Percentiles rank a stretch among this genome's conserved stretches.
These are phyloP conservation scores for Protomyces inouyei DNA, from an alignment of 1,139 yeast species.

Conservation along the genomic window DNA sequence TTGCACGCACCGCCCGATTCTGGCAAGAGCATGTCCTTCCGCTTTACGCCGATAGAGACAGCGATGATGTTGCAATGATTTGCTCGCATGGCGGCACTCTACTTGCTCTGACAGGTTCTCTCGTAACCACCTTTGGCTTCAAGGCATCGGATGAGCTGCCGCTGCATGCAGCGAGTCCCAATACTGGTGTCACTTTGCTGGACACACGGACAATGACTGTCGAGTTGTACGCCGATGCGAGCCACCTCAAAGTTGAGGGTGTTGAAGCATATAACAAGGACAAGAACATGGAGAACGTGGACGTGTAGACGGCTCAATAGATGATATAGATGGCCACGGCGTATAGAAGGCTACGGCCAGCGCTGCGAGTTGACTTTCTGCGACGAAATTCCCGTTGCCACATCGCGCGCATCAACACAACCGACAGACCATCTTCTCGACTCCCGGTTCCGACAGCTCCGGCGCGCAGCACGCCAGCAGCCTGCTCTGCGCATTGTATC, in stretches of 20 bases:
- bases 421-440: too few species aligned
- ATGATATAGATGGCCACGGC: too few species aligned
- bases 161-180: constrained; percentile 8
- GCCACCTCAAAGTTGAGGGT: constrained; percentile 7
- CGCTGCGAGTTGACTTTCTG: too few species aligned
- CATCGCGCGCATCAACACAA: too few species aligned
- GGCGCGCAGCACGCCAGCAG: not conserved
- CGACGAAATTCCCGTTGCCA: too few species aligned
- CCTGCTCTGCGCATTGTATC: not conserved
- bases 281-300: constrained; percentile 17
- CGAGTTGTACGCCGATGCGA: constrained; percentile 14
- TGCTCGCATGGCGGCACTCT: constrained; percentile 24
- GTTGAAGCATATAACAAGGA: constrained; percentile 3
- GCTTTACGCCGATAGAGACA: not conserved
- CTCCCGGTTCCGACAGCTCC: not conserved
- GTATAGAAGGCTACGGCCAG: too few species aligned
- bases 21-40: constrained; percentile 13
- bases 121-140: constrained; percentile 5
- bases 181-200: constrained; percentile 14
- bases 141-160: not conserved
- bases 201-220: constrained; percentile 13
- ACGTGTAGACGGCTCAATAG: constrained; percentile 3
- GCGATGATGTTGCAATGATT: not conserved
- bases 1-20: constrained; percentile 4
- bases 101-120: constrained; percentile 1